A percentile compares a stretch with the other conserved stretches of the same genome.
Evolutionary conservation across 371 early-diverging fungal species (phyloP).

Genomic region (Syncephalastrum sp.): DNA sequence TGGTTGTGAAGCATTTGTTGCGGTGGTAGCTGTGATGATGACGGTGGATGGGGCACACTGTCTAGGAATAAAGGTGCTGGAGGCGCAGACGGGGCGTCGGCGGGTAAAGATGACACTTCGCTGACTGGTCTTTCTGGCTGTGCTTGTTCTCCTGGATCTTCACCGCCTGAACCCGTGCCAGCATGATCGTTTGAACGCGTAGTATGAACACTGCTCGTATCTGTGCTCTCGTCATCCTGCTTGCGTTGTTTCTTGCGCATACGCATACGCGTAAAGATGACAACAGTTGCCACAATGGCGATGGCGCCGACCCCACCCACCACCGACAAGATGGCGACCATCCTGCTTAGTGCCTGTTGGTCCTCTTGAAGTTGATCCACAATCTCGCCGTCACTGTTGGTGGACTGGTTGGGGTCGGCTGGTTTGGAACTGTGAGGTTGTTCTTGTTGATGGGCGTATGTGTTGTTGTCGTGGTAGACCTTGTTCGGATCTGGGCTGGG

Average conservation of each 20-base stretch:
- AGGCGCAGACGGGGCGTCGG: conserved; percentile 1
- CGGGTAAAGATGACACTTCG: background rate
- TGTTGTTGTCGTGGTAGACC: conserved; percentile 12
- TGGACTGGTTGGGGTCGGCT: background rate
- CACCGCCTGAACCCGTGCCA: conserved; percentile 1
- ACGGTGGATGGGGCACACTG: too few relatives aligned
- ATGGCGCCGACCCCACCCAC: conserved; percentile 18
- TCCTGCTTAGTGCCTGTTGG: conserved; percentile 20
- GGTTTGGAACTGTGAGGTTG: too few relatives aligned
- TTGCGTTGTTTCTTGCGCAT: conserved; percentile 9
- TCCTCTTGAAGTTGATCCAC: conserved; percentile 24
- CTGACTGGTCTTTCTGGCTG: background rate
- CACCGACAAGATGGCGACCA: conserved; percentile 15
- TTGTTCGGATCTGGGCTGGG: conserved; percentile 12
- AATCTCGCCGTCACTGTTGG: conserved; percentile 6
- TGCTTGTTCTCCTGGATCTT: conserved; percentile 5
- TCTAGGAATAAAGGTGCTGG: too few relatives aligned
- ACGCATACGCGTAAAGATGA: conserved; percentile 19
- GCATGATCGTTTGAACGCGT: conserved; percentile 1
- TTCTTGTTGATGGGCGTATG: conserved; percentile 15
- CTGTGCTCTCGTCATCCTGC: conserved; percentile 1
- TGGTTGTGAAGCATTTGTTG: too few relatives aligned
- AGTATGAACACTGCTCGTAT: background rate
- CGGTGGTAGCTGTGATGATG: too few relatives aligned
- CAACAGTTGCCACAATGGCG: conserved; percentile 18